These are phyloP conservation scores for Myriangium duriaei DNA, from an alignment of 2,329 filamentous ascomycete species.

Conservation along the genomic window DNA sequence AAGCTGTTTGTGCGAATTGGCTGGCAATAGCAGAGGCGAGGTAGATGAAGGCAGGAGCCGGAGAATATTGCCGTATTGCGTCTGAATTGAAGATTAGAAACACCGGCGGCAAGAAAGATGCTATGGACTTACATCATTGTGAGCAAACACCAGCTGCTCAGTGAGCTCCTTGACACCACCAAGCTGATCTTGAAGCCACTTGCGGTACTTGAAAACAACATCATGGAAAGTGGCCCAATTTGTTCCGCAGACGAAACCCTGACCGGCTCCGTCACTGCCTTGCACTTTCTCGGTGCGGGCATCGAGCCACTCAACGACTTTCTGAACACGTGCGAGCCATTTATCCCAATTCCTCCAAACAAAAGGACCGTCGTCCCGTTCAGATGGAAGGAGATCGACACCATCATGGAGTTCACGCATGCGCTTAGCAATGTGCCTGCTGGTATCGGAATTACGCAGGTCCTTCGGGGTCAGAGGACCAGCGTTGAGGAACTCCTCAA, in stretches of 20 bases:
- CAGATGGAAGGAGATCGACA: slow-evolving; percentile 68
- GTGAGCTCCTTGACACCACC: slow-evolving; percentile 55
- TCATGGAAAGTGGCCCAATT: slow-evolving; percentile 68
- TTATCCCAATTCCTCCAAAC: slow-evolving; percentile 93
- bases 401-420: slow-evolving; percentile 95
- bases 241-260: slow-evolving; percentile 72
- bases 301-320: slow-evolving; percentile 47
- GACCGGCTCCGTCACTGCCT: slow-evolving; percentile 31
- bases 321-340: slow-evolving; percentile 61
- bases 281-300: slow-evolving; percentile 38
- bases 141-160: slow-evolving; percentile 77
- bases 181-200: slow-evolving; percentile 60
- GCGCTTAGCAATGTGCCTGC: slow-evolving; percentile 86
- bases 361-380: slow-evolving; percentile 65
- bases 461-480: slow-evolving; percentile 65
- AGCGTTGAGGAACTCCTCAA: slow-evolving; percentile 88
- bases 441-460: slow-evolving; percentile 69
- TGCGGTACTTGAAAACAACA: slow-evolving; percentile 64
- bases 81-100: slow-evolving; percentile 38
- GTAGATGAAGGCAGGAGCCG: slow-evolving; percentile 57
- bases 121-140: slow-evolving; percentile 80
- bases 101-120: too few species aligned
- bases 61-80: slow-evolving; percentile 96
- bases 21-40: slow-evolving; percentile 75
- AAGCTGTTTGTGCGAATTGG: slow-evolving; percentile 90